Conservation (phyloP, 176 grass and related monocot species). For the Lolium multiflorum region DNA sequence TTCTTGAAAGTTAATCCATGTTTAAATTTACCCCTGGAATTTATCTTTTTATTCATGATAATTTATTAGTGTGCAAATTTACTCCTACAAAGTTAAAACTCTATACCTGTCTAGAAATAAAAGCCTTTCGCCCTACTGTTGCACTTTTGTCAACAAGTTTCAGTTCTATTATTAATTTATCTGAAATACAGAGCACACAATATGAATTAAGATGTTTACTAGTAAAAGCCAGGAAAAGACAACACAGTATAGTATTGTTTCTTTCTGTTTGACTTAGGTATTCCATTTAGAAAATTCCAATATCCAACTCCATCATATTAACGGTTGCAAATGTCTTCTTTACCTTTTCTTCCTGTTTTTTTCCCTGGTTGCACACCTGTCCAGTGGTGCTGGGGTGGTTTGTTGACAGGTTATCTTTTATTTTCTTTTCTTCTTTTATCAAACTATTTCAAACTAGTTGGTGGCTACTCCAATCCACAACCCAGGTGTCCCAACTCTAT, state of each 20-base stretch:
- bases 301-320: slow-evolving; percentile 14
- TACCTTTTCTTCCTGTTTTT: not conserved
- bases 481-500: not conserved
- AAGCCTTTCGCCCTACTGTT: not conserved
- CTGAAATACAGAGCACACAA: slow-evolving; percentile 1
- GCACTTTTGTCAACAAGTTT: not conserved
- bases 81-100: not conserved
- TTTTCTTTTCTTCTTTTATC: slow-evolving; percentile 1
- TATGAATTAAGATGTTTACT: slow-evolving; percentile 10
- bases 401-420: not conserved
- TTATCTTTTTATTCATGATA: not conserved
- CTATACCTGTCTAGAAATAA: slow-evolving; percentile 1
- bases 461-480: slow-evolving; percentile 14
- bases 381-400: not conserved
- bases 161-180: not conserved
- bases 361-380: not conserved
- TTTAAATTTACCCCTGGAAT: not conserved
- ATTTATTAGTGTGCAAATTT: not conserved
- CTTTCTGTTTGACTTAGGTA: not conserved
- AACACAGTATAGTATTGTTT: slow-evolving; percentile 11
- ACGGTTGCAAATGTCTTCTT: slow-evolving; percentile 16
- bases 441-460: not conserved
- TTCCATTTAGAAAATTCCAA: slow-evolving; percentile 8
- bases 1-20: not conserved
- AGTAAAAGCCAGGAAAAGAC: not conserved